Evolutionary conservation across 2,329 filamentous ascomycete species (phyloP).

Genomic region (Colletotrichum abscissum): DNA sequence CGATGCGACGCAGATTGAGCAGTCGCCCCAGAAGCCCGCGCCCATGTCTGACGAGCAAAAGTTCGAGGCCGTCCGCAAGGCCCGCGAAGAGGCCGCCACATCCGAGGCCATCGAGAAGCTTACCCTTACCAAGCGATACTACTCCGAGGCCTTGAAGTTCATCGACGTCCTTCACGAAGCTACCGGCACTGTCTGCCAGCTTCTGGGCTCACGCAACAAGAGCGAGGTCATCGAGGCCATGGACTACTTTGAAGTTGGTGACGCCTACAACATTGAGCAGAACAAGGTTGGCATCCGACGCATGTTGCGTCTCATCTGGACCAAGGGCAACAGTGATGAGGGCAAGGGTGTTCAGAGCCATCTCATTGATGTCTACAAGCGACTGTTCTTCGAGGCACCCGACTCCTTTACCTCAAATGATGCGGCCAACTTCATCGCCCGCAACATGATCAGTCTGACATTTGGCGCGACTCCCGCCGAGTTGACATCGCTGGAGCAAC

Average conservation of each 20-base stretch:
- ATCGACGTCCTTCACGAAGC: constrained; percentile 91
- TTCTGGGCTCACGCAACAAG: constrained; percentile 95
- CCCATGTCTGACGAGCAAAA: constrained; percentile 85
- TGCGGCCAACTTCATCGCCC: constrained; percentile 92
- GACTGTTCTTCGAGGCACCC: constrained; percentile 95
- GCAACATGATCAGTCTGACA: constrained; percentile 99
- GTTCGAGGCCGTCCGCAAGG: constrained; percentile 78
- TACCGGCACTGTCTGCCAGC: constrained; percentile 83
- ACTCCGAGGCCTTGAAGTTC: constrained; percentile 92
- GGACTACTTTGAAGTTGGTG: constrained; percentile 95
- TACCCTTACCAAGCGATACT: constrained; percentile 89
- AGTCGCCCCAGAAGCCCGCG: constrained; percentile 70
- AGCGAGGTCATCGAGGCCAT: constrained; percentile 99
- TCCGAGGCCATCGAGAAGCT: constrained; percentile 89
- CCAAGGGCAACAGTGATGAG: constrained; percentile 98
- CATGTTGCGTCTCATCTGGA: constrained; percentile 98
- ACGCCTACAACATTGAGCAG: constrained; percentile 95
- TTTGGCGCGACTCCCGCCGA: constrained; percentile 96
- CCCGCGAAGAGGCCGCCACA: constrained; percentile 87
- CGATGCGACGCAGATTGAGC: constrained; percentile 84
- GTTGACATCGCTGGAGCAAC: constrained; percentile 92
- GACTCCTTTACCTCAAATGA: constrained; percentile 89
- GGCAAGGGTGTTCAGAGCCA: constrained; percentile 98
- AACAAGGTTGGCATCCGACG: constrained; percentile 92
- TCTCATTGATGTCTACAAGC: constrained; percentile 95